Evolutionary conservation across 202 grass and related monocot species (phyloP).

Genomic region (Setaria viridis): DNA sequence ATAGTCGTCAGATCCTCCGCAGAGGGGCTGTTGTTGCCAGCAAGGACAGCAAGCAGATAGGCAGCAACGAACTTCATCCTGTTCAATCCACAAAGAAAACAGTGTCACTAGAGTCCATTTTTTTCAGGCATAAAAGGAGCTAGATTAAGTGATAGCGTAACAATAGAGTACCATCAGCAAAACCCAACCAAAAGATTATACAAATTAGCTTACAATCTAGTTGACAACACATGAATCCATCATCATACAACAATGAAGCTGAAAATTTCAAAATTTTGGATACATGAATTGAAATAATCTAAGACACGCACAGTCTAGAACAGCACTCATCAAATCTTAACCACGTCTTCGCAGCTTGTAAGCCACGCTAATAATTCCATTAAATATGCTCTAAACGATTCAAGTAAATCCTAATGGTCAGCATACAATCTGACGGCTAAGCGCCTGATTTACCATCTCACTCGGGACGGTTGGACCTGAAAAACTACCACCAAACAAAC

Average conservation of each 20-base stretch:
- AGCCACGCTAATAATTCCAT: too few species aligned
- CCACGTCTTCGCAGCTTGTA: too few species aligned
- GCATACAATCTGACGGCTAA: not conserved
- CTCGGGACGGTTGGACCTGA: too few species aligned
- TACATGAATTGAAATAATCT: too few species aligned
- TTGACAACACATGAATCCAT: too few species aligned
- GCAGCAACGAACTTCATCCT: constrained; percentile 90
- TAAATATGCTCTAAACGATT: too few species aligned
- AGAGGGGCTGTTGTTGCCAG: constrained; percentile 62
- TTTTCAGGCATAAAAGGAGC: not conserved
- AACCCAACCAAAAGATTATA: not conserved
- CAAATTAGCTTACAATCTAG: not conserved
- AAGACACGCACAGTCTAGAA: too few species aligned
- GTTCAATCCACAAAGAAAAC: not conserved
- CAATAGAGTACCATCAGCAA: not conserved
- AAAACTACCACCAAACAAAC: too few species aligned
- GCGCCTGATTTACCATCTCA: too few species aligned
- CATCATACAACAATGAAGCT: not conserved
- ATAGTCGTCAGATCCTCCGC: constrained; percentile 63
- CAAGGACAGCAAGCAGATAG: constrained; percentile 69
- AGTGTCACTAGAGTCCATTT: too few species aligned
- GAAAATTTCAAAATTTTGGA: not conserved
- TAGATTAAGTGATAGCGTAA: not conserved
- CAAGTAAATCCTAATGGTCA: too few species aligned
- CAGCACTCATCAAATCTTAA: too few species aligned